Conservation (phyloP, 495 filamentous ascomycete species). For the Ramalina intermedia region DNA sequence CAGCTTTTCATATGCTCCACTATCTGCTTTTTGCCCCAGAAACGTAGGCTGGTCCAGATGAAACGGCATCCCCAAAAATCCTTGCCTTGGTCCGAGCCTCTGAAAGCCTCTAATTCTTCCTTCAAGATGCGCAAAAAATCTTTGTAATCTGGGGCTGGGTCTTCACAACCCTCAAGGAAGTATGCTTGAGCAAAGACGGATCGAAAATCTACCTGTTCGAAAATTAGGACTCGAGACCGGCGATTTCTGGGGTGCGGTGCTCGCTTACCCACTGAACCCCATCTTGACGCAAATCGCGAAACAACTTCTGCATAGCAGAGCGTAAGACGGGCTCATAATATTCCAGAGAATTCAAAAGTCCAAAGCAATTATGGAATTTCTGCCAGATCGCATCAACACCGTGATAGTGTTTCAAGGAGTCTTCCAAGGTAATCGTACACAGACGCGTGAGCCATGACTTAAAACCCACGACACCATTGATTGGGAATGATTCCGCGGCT, state of each 20-base stretch:
- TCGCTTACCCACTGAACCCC: constrained; percentile 51
- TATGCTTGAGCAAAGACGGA: constrained; percentile 48
- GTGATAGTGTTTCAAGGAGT: constrained; percentile 64
- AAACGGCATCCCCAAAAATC: constrained; percentile 73
- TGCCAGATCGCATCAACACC: constrained; percentile 69
- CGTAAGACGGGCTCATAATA: constrained; percentile 89
- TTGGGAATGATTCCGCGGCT: constrained; percentile 60
- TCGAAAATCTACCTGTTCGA: constrained; percentile 32
- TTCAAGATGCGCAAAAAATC: constrained; percentile 55
- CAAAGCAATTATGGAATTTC: constrained; percentile 60
- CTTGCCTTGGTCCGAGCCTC: constrained; percentile 50
- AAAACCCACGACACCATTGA: constrained; percentile 55
- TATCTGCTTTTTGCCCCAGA: constrained; percentile 45
- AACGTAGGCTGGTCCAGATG: constrained; percentile 71
- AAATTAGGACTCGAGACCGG: constrained; percentile 48
- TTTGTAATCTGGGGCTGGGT: constrained; percentile 43
- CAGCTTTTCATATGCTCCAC: constrained; percentile 73
- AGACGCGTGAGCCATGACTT: constrained; percentile 61
- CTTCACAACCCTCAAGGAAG: constrained; percentile 40
- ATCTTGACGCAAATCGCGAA: constrained; percentile 55
- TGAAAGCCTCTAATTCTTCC: constrained; percentile 69
- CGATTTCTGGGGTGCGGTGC: constrained; percentile 37
- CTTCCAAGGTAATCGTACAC: constrained; percentile 52
- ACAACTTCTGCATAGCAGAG: constrained; percentile 50
- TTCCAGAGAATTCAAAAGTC: constrained; percentile 53